Conservation (phyloP, 2,329 filamentous ascomycete genomes). For the Nigrospora oryzae region DNA sequence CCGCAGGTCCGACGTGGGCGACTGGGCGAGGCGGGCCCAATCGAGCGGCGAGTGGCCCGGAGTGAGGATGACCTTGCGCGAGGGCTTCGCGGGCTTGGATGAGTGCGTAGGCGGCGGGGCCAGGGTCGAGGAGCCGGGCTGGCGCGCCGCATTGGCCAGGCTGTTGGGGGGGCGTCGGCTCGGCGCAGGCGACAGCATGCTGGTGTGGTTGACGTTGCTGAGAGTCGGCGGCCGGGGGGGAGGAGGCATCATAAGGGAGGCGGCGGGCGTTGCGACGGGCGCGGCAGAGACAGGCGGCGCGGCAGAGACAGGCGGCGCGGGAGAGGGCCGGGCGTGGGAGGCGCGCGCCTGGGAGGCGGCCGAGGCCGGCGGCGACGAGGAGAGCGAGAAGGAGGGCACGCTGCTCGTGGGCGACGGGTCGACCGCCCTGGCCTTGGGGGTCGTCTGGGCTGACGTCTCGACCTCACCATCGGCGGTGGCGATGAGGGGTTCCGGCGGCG, state of each 20-base stretch:
- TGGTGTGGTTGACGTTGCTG: conserved; percentile 8
- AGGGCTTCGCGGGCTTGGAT: conserved; percentile 44
- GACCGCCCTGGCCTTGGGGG: conserved; percentile 38
- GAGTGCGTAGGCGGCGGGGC: conserved; percentile 47
- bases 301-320: conserved; percentile 8
- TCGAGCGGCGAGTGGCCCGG: conserved; percentile 92
- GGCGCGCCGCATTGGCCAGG: conserved; percentile 22
- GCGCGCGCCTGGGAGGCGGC: conserved; percentile 14
- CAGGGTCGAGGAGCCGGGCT: conserved; percentile 29
- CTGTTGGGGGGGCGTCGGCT: conserved; percentile 26
- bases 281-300: too few species aligned
- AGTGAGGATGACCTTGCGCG: conserved; percentile 68
- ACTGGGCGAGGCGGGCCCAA: conserved; percentile 73
- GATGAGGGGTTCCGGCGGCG: conserved; percentile 6
- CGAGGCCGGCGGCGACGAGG: conserved; percentile 18
- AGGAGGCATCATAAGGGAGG: conserved; percentile 10
- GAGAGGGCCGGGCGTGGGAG: conserved; percentile 3
- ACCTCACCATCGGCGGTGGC: conserved; percentile 15
- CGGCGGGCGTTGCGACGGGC: conserved; percentile 16
- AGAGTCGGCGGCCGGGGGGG: conserved; percentile 15
- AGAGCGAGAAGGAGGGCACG: conserved; percentile 39
- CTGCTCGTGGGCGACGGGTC: conserved; percentile 9
- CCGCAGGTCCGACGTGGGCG: conserved; percentile 59
- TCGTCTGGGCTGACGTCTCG: conserved; percentile 32
- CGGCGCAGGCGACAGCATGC: conserved; percentile 14